Percentiles rank a stretch among this genome's conserved stretches.
phyloP scores from a whole-genome alignment of 116 monocot genomes.

The Dioscorea cayenensis region DNA sequence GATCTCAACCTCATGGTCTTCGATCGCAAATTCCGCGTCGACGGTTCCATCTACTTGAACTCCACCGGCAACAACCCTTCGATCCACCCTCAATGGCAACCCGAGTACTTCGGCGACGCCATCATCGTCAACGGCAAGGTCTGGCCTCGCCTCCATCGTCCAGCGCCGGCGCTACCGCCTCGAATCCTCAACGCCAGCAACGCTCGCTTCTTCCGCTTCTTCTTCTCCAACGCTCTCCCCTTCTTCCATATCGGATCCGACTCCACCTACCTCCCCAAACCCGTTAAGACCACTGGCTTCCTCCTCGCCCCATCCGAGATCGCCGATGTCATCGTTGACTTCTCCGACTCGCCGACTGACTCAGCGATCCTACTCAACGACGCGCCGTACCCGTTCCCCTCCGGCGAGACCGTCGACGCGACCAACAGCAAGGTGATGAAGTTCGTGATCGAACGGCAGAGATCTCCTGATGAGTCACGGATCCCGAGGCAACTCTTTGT shows the following conservation, averaged over 20 bases:
- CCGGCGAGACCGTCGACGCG: slow-evolving; percentile 36
- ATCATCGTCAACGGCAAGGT: slow-evolving; percentile 87
- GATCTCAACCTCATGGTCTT: slow-evolving; percentile 43
- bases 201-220: slow-evolving; percentile 66
- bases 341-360: slow-evolving; percentile 24
- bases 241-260: slow-evolving; percentile 66
- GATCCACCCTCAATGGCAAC: slow-evolving; percentile 94
- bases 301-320: slow-evolving; percentile 74
- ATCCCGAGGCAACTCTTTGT: slow-evolving; percentile 28
- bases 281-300: slow-evolving; percentile 25
- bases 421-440: slow-evolving; percentile 63
- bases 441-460: slow-evolving; percentile 30
- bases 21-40: slow-evolving; percentile 46
- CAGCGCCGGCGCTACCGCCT: slow-evolving; percentile 60
- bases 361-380: slow-evolving; percentile 35
- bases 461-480: slow-evolving; percentile 1
- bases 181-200: slow-evolving; percentile 88
- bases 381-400: slow-evolving; percentile 70
- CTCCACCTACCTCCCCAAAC: slow-evolving; percentile 37
- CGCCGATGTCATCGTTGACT: slow-evolving; percentile 78
- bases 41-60: slow-evolving; percentile 86
- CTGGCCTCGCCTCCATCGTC: slow-evolving; percentile 62
- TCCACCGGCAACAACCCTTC: slow-evolving; percentile 62
- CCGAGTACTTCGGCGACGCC: slow-evolving; percentile 80
- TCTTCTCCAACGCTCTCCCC: slow-evolving; percentile 22